Base-by-base conservation (phyloP, 2,329 filamentous ascomycete species). In the Xylaria hypoxylon region DNA sequence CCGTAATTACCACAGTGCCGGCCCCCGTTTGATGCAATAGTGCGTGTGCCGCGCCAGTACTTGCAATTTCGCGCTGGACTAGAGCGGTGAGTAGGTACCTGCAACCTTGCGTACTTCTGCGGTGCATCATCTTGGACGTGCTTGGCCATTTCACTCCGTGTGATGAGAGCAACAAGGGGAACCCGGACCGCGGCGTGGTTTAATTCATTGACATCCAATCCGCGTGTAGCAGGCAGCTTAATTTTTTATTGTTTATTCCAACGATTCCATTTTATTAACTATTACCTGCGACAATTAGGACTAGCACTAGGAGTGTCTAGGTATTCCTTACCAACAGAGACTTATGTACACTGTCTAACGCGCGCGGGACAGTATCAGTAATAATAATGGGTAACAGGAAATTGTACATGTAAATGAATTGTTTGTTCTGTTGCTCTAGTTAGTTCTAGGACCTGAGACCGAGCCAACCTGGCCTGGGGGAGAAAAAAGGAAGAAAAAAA, bases 71-170 rank as follows among this genome's bases (percentile, higher is more conserved):
- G 66, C 66, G 42, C 15, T 24, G 11, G 56, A 38, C 45, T 35
- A 52, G 42, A 33, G 66, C 57, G 58, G 65, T 45, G 31, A 62
- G 50, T 44, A 68, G 53, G 68, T 70, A 70, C 51, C 65, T 65
- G 42, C 22, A 33, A 45, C 58, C 61, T 62, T 59, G 57, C 61
- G 35, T 65, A 58, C 64, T 28, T 57, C 69, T 69, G 67, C 65
- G 63, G 51, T 61, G 51, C 55, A 38, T 62, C 52, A 42, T 55
- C 35, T 65, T 62, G 60, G 59, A 56, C 57, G 61, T 59, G 59
- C 65, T 69, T 64, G 66, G 70, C 70, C 62, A 67, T 68, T 59
- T 55, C 65, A 67, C 70, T 71, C 70, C 71, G 72, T 73, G 65
- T 57, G 65, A 64, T 61, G 65, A 57, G 56, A 17, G 45, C 33